These are phyloP conservation scores for Cutaneotrichosporon cutaneum DNA, from an alignment of 1,284 basidiomycete genomes.

Conservation along the genomic window DNA sequence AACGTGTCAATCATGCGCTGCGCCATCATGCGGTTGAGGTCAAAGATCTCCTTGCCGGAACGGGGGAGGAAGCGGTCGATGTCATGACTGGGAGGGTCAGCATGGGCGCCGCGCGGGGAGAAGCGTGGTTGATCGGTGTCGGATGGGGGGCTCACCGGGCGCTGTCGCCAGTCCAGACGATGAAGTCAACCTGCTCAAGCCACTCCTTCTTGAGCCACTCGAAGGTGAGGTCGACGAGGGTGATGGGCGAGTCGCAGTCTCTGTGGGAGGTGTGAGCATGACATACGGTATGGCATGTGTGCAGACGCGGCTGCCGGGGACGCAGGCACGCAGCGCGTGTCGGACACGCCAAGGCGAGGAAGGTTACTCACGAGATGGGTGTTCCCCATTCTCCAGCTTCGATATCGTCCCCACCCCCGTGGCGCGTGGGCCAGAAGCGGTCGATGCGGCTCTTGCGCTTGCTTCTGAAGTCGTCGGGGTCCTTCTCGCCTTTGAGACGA, in stretches of 20 bases:
- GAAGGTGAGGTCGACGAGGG: constrained; percentile 75
- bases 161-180: constrained; percentile 90
- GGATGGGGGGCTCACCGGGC: constrained; percentile 62
- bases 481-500: constrained; percentile 24
- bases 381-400: constrained; percentile 11
- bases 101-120: constrained; percentile 10
- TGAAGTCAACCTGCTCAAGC: constrained; percentile 83
- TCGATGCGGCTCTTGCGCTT: constrained; percentile 19
- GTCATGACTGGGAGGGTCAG: constrained; percentile 66
- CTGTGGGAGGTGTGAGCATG: constrained; percentile 52
- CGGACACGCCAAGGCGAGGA: background rate
- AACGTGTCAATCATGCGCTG: constrained; percentile 65
- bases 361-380: constrained; percentile 4
- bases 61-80: constrained; percentile 77
- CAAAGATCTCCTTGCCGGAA: constrained; percentile 76
- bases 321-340: background rate
- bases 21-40: constrained; percentile 68
- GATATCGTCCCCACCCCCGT: constrained; percentile 19
- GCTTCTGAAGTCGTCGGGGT: constrained; percentile 27
- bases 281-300: background rate
- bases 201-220: constrained; percentile 77
- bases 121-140: constrained; percentile 7
- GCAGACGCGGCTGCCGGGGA: background rate
- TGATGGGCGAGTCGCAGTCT: constrained; percentile 80
- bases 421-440: constrained; percentile 16